Percentiles rank a stretch among this genome's conserved stretches.
Evolutionary conservation across 768 basidiomycete genomes (phyloP).

Genomic region (Rhizopogon vesiculosus): DNA sequence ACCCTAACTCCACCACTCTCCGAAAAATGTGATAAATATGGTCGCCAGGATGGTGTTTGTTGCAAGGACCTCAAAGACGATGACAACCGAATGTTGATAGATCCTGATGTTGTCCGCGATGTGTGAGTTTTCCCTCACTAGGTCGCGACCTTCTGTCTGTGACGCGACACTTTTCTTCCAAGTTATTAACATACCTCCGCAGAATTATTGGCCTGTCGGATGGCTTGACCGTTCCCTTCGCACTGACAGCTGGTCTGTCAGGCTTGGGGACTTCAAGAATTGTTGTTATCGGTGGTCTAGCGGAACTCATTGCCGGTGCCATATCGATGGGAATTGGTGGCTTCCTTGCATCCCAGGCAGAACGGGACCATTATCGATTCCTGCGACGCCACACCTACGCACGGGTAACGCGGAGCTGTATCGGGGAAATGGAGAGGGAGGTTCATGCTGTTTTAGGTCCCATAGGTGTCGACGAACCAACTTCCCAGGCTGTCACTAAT

Average conservation of each 20-base stretch:
- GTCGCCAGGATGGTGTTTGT: slow-evolving; percentile 63
- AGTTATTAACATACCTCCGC: slow-evolving; percentile 7
- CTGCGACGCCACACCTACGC: slow-evolving; percentile 67
- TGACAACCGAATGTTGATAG: slow-evolving; percentile 75
- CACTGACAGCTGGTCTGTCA: slow-evolving; percentile 83
- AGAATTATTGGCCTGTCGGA: slow-evolving; percentile 90
- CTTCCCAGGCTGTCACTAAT: slow-evolving; percentile 75
- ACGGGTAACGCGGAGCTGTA: slow-evolving; percentile 85
- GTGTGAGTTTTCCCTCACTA: slow-evolving; percentile 46
- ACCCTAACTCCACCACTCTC: slow-evolving; percentile 40
- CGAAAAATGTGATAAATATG: slow-evolving; percentile 54
- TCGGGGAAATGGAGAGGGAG: slow-evolving; percentile 95
- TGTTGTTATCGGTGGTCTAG: slow-evolving; percentile 92
- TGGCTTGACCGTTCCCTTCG: slow-evolving; percentile 89
- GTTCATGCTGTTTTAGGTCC: slow-evolving; percentile 85
- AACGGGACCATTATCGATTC: slow-evolving; percentile 92
- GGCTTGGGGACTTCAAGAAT: slow-evolving; percentile 84
- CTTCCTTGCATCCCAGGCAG: slow-evolving; percentile 94
- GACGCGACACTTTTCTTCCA: not conserved
- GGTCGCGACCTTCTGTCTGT: not conserved
- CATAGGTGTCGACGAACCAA: slow-evolving; percentile 81
- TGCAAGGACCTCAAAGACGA: slow-evolving; percentile 83
- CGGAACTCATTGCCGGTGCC: slow-evolving; percentile 94
- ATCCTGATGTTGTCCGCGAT: slow-evolving; percentile 86
- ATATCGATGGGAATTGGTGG: slow-evolving; percentile 99